Evolutionary conservation across 306 rosid species (phyloP).

Genomic region (Phaseolus lunatus): DNA sequence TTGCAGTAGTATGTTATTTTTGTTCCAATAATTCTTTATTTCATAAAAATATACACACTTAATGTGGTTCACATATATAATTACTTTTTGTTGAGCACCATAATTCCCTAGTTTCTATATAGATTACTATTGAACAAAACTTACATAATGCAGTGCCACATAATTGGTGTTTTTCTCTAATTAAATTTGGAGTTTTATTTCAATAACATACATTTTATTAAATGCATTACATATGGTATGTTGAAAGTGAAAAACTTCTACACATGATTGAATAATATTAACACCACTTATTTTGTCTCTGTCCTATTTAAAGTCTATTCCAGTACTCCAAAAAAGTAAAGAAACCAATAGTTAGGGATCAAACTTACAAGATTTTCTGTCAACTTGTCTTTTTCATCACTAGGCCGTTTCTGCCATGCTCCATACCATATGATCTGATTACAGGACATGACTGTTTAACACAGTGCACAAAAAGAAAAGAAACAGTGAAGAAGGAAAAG

Average conservation of each 20-base stretch:
- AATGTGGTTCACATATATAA: not conserved
- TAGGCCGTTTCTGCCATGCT: conserved; percentile 69
- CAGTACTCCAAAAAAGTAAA: not conserved
- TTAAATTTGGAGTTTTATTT: no score
- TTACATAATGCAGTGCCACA: no score
- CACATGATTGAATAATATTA: no score
- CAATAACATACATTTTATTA: no score
- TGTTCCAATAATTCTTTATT: not conserved
- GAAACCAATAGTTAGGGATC: not conserved
- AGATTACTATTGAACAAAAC: no score
- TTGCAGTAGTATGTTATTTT: not conserved
- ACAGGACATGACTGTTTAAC: conserved; percentile 4
- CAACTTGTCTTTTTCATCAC: conserved; percentile 59
- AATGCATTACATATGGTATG: no score
- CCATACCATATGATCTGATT: conserved; percentile 84
- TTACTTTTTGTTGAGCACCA: not conserved
- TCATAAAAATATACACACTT: not conserved
- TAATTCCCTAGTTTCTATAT: not conserved
- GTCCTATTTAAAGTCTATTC: conserved; percentile 21
- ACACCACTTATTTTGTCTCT: no score
- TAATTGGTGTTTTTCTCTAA: no score
- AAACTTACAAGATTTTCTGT: conserved; percentile 60
- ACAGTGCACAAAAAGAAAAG: not conserved
- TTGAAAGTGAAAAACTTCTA: no score
- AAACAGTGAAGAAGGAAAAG: not conserved